Evolutionary conservation across 2,329 filamentous ascomycete species (phyloP).

Genomic region (Phaeosphaeriaceae sp.): DNA sequence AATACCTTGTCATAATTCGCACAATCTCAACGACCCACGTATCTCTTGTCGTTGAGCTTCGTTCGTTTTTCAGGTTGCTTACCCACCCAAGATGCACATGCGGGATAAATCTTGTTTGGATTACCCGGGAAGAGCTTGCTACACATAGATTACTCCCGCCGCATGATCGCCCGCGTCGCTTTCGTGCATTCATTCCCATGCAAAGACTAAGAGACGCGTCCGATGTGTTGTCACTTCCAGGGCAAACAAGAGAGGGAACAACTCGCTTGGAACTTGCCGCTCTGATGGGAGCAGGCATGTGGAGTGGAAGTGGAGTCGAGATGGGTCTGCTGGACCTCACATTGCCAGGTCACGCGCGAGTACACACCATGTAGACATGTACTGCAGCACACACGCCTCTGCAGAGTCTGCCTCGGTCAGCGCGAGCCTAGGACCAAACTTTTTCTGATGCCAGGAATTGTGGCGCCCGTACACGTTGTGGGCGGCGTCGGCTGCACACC

Average conservation of each 20-base stretch:
- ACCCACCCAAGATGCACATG: background rate
- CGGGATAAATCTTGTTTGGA: constrained; percentile 30
- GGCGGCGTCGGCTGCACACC: background rate
- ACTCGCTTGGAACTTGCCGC: background rate
- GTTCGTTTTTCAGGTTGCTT: background rate
- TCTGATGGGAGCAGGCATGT: background rate
- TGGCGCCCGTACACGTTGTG: background rate
- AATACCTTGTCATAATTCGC: constrained; percentile 1
- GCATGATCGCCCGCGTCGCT: background rate
- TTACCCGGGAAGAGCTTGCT: constrained; percentile 24
- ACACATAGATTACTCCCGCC: constrained; percentile 19
- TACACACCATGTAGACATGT: too few relatives aligned
- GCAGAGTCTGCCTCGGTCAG: constrained; percentile 2
- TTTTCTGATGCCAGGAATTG: background rate
- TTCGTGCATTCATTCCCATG: background rate
- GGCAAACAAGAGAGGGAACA: background rate
- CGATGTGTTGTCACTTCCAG: background rate
- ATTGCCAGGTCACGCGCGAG: background rate
- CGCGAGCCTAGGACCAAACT: constrained; percentile 1
- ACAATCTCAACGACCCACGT: constrained; percentile 6
- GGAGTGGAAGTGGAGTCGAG: too few relatives aligned
- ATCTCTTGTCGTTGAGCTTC: background rate
- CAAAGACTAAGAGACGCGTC: background rate
- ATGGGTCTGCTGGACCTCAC: too few relatives aligned
- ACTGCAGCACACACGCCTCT: too few relatives aligned